These are phyloP conservation scores for Penicillium sp. DNA, from an alignment of 2,329 filamentous ascomycete genomes.

Conservation along the genomic window DNA sequence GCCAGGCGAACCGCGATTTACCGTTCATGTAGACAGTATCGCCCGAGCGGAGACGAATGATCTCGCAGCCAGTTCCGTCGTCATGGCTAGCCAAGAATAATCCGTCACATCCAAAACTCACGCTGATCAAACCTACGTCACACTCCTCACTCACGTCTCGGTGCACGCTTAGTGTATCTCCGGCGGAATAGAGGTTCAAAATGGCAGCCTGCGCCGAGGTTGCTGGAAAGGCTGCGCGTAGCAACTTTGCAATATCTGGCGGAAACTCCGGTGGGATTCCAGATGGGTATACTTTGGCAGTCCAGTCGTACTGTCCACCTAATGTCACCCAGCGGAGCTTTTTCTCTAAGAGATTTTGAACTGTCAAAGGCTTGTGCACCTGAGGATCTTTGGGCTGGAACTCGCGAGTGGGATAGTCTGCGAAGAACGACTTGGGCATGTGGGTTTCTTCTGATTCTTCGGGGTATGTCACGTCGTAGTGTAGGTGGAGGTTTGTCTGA, in stretches of 20 bases:
- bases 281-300: slow-evolving; percentile 74
- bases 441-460: slow-evolving; percentile 8
- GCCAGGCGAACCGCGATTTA: slow-evolving; percentile 84
- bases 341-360: slow-evolving; percentile 69
- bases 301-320: slow-evolving; percentile 97
- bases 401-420: slow-evolving; percentile 46
- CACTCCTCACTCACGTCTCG: slow-evolving; percentile 88
- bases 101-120: slow-evolving; percentile 87
- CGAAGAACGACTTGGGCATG: slow-evolving; percentile 51
- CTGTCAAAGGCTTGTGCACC: slow-evolving; percentile 72
- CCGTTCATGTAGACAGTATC: slow-evolving; percentile 90
- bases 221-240: slow-evolving; percentile 70
- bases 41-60: slow-evolving; percentile 72
- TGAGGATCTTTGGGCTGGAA: slow-evolving; percentile 64
- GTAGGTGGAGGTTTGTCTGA: slow-evolving; percentile 85
- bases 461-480: slow-evolving; percentile 70
- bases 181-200: slow-evolving; percentile 86
- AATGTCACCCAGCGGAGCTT: slow-evolving; percentile 92
- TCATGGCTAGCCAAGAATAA: slow-evolving; percentile 80
- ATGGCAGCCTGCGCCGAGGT: slow-evolving; percentile 87
- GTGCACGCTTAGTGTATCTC: slow-evolving; percentile 89
- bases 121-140: slow-evolving; percentile 73
- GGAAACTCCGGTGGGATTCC: slow-evolving; percentile 72
- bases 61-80: slow-evolving; percentile 44
- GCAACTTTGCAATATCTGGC: slow-evolving; percentile 65